These are phyloP conservation scores for Lactifluus subvellereus DNA, from an alignment of 768 basidiomycete genomes.

Conservation along the genomic window DNA sequence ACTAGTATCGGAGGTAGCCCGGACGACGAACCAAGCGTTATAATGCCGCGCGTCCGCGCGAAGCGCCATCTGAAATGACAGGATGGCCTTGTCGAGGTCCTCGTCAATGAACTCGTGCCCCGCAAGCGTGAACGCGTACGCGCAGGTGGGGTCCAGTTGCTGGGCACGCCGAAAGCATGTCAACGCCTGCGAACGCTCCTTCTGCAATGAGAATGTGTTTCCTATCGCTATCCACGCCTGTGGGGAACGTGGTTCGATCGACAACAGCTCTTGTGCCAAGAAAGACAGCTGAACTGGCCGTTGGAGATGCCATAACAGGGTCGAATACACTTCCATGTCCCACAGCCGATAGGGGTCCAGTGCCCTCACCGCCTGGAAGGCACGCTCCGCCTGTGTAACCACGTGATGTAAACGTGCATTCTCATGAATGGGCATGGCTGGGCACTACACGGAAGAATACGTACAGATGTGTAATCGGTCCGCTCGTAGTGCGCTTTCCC, in stretches of 20 bases:
- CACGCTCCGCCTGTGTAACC: conserved; percentile 69
- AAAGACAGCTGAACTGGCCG: conserved; percentile 80
- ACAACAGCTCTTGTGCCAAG: conserved; percentile 87
- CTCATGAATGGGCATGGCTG: not conserved
- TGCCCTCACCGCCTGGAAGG: conserved; percentile 74
- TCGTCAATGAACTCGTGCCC: conserved; percentile 98
- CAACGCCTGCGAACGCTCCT: conserved; percentile 88
- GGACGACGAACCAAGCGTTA: conserved; percentile 83
- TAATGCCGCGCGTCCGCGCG: conserved; percentile 91
- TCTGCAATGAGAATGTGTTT: conserved; percentile 91
- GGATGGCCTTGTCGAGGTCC: conserved; percentile 86
- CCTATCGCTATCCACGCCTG: conserved; percentile 97
- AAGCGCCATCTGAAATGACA: conserved; percentile 88
- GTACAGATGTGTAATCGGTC: conserved; percentile 81
- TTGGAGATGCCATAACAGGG: conserved; percentile 91
- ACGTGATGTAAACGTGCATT: conserved; percentile 23
- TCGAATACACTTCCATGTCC: conserved; percentile 97
- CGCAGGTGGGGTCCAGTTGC: conserved; percentile 82
- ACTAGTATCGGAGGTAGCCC: conserved; percentile 9
- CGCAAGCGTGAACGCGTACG: conserved; percentile 93
- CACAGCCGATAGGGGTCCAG: conserved; percentile 84
- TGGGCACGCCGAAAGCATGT: conserved; percentile 91
- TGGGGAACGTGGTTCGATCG: conserved; percentile 73
- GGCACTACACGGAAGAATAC: conserved; percentile 29
- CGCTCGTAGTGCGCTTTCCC: conserved; percentile 88